Evolutionary conservation across 2,329 filamentous ascomycete genomes (phyloP).

Genomic region (Ambrosiella cleistominuta): DNA sequence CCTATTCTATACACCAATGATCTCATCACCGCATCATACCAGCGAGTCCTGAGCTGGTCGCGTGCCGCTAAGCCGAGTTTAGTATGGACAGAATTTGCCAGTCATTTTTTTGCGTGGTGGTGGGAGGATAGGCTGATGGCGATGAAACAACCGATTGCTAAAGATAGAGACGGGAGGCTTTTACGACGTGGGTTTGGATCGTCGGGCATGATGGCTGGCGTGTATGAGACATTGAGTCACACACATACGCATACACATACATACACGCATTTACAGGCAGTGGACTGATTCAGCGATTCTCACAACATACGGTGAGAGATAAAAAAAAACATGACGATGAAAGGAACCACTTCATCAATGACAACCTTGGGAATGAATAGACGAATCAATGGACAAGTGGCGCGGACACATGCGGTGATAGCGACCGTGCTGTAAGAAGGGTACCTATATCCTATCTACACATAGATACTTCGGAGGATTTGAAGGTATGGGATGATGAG

Average conservation of each 20-base stretch:
- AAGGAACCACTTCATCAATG: too few relatives aligned
- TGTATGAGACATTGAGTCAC: too few relatives aligned
- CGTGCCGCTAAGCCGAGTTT: background rate
- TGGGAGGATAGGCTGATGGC: background rate
- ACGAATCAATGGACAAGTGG: background rate
- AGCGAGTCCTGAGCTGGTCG: background rate
- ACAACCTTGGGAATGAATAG: background rate
- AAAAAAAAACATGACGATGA: too few relatives aligned
- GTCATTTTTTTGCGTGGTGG: background rate
- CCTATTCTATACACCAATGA: background rate
- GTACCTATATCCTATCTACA: too few relatives aligned
- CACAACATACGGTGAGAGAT: too few relatives aligned
- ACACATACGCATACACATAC: too few relatives aligned
- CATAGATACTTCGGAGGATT: too few relatives aligned
- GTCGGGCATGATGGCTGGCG: too few relatives aligned
- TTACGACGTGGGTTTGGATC: background rate
- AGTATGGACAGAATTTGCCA: background rate
- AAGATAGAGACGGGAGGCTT: background rate
- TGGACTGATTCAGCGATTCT: too few relatives aligned
- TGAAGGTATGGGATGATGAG: too few relatives aligned
- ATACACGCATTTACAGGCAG: too few relatives aligned
- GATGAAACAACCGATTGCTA: background rate
- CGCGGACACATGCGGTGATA: background rate
- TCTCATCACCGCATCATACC: background rate
- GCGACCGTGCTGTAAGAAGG: background rate